These are phyloP conservation scores for Amauroascus niger DNA, from an alignment of 2,329 filamentous ascomycete species.

Conservation along the genomic window DNA sequence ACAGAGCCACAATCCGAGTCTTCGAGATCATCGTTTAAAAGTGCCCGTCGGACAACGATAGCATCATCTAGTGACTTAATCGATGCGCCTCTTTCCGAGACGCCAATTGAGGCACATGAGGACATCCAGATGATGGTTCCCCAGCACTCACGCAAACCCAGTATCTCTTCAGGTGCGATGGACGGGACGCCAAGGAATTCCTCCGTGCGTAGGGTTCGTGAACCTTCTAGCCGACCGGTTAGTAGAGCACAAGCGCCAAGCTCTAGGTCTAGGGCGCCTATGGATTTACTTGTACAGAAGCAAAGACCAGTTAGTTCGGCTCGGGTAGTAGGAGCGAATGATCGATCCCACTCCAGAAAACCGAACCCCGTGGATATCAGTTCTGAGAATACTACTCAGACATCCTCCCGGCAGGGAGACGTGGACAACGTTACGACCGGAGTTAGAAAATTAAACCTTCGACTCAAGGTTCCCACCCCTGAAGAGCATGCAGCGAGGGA, in stretches of 20 bases:
- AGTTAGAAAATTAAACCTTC: constrained; percentile 46
- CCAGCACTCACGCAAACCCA: constrained; percentile 22
- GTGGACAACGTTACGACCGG: constrained; percentile 43
- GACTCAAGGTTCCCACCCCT: constrained; percentile 48
- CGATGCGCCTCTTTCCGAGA: constrained; percentile 20
- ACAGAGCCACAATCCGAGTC: constrained; percentile 46
- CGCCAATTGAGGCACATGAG: constrained; percentile 11
- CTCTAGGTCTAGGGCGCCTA: neutral
- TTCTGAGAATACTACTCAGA: neutral
- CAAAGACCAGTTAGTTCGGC: neutral
- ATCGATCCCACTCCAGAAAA: neutral
- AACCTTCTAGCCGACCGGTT: constrained; percentile 3
- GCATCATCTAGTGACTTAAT: constrained; percentile 43
- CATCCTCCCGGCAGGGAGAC: neutral
- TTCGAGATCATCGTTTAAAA: constrained; percentile 28
- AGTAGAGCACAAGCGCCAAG: neutral
- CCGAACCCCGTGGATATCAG: neutral
- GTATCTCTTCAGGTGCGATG: constrained; percentile 25
- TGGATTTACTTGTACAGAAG: neutral
- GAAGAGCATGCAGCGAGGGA: constrained; percentile 49
- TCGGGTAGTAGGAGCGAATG: neutral
- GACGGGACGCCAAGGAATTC: constrained; percentile 16
- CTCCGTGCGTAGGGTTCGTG: neutral
- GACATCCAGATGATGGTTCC: neutral
- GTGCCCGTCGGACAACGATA: constrained; percentile 53